Base-by-base conservation (phyloP, 2,329 filamentous ascomycete genomes). In the Sporothrix luriei region DNA sequence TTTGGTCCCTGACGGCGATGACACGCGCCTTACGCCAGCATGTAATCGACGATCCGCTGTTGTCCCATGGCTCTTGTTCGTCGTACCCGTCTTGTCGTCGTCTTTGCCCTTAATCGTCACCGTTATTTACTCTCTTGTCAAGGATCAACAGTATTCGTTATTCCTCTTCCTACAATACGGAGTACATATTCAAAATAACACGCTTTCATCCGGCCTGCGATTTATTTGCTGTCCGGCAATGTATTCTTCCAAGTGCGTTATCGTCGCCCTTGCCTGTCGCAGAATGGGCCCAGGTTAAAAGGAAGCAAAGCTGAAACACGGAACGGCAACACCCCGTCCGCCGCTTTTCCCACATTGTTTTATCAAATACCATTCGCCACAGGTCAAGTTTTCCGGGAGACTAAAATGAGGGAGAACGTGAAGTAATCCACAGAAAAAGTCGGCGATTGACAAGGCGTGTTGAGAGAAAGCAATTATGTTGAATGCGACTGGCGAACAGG, bases 301-400 rank as follows among this genome's bases (percentile, higher is more conserved):
- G 40, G 14, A 16, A 40, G 10, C 51, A 40, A 40, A 19, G 48
- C 33, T 69, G 68, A 69, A 69, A 69, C 68, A 66, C 68, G 68
- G 68, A 55, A 69, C 21, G 57, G 29, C 57, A 26, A 26, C 29
- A 40, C 19, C 55, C 69, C 69, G 64, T 38, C 40, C 51, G 19
- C 33, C 21, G 33, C 38, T 26, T 43, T 43, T 43, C 1, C 1
- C 40, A 43, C 11, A 16, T 16, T 13, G 11, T 10, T 43, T 43
- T 43, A 43, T 9, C 48, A 49, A n/a, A 7, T n/a, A 43, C 14
- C 1, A n/a, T 49, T 49, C 48, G 16, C 38, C n/a, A 62, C 38
- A 26, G 57, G 21, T 24, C 21, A 46, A 21, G 57, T 19, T 43
- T 26, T 38, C 13, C 38, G 38, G 21, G 21, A 19, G 13, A 40